Base-by-base conservation (phyloP, 164 flowering plant genomes). In the Magnolia officinalis region DNA sequence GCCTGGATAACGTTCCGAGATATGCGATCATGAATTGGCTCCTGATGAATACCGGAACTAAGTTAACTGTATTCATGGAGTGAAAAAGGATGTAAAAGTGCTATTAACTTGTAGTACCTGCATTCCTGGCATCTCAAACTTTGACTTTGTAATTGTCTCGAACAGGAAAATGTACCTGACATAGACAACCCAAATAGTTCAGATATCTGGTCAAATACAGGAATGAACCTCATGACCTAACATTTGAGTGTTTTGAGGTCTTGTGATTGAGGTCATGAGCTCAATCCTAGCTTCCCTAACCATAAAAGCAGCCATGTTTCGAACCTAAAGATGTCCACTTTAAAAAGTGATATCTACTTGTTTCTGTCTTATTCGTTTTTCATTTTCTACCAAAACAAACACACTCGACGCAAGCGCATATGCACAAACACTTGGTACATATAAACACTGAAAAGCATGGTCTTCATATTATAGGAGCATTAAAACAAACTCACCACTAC, bases 91-190 rank as follows among this genome's bases (percentile, higher is more conserved):
- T 55, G 61, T 19, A 55, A 55, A 55, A 11, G 2, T 37, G 61
- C 13, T 11, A 6, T 55, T 16, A 16, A 55, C 13, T 55, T 55
- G 45, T 37, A 3, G 45, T 55, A 55, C 61, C 61, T 89, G 79
- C 4, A 77, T 73, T 29, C 14, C 73, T 58, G 90, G 92, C 23
- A 91, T 64, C 78, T 92, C 87, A 78, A 96, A 91, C 81, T 81
- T 87, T 49, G 94, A 90, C 37, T 84, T 89, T 52, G 98, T 96
- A 64, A 96, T 96, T 11, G 95, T 91, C 87, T 94, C 97, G 29
- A 75, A 96, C 84, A 96, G 83, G 81, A 89, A 90, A 76, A 95
- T 91, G 76, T 93, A 93, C 77, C 98, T 95, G 92, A 72, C 76
- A 77, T 45, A 51, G 74, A 69, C 64, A 59, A 76, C 18, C 61